Evolutionary conservation across 108 stramenopile genomes (phyloP).

Genomic region (Skeletonema marinoi): DNA sequence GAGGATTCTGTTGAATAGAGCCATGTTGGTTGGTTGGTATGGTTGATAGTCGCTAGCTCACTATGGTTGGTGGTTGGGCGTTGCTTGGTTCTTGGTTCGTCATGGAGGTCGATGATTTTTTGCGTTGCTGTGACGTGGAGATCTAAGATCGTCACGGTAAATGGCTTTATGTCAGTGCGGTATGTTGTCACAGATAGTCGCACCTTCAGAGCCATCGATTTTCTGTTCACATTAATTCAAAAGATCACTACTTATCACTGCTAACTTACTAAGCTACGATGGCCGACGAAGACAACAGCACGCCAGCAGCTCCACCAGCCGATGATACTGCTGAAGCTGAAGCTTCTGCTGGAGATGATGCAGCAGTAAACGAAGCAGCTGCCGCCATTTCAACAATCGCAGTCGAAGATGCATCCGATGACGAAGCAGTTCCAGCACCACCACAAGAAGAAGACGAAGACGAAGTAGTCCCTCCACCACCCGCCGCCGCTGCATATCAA

Average conservation of each 20-base stretch:
- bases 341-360: not conserved
- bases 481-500: not conserved
- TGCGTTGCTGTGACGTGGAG: not conserved
- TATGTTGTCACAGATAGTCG: not conserved
- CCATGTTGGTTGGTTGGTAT: not conserved
- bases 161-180: not conserved
- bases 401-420: not conserved
- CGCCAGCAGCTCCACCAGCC: not conserved
- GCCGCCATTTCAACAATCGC: not conserved
- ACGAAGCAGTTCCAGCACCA: not conserved
- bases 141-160: not conserved
- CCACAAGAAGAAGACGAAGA: no score
- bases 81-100: no score
- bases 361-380: not conserved
- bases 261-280: not conserved
- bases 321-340: not conserved
- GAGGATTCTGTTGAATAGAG: not conserved
- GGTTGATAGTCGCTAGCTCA: no score
- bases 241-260: no score
- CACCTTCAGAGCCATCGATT: no score
- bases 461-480: not conserved
- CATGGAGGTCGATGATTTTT: no score
- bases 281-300: not conserved
- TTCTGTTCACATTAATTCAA: no score
- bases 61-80: no score